These are phyloP conservation scores for Tagetes patula DNA, from an alignment of 129 eudicot species.

Conservation along the genomic window DNA sequence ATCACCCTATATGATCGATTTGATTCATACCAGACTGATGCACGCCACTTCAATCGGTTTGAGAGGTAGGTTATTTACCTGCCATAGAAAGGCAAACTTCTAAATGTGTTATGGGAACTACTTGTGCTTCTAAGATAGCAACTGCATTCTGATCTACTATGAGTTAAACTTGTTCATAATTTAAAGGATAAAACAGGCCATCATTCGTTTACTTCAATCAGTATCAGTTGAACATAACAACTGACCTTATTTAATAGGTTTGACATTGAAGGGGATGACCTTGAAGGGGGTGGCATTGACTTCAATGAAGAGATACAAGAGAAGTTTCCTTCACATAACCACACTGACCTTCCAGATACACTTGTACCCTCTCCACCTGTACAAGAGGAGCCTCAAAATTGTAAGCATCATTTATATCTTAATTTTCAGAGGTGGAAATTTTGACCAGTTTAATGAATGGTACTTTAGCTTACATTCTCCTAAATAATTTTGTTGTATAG, in stretches of 20 bases:
- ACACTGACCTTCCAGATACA: conserved; percentile 46
- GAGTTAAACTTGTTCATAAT: not conserved
- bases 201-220: conserved; percentile 11
- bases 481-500: not conserved
- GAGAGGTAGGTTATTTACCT: conserved; percentile 57
- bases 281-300: conserved; percentile 52
- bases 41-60: conserved; percentile 52
- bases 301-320: conserved; percentile 49
- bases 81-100: conserved; percentile 9
- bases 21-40: conserved; percentile 57
- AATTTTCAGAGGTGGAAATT: conserved; percentile 3
- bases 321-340: conserved; percentile 42
- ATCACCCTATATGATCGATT: conserved; percentile 70
- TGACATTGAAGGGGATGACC: conserved; percentile 63
- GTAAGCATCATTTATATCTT: conserved; percentile 42
- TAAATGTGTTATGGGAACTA: conserved; percentile 5
- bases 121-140: conserved; percentile 8
- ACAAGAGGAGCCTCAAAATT: conserved; percentile 41
- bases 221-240: not conserved
- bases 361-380: conserved; percentile 68
- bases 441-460: not conserved
- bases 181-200: not conserved
- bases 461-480: not conserved
- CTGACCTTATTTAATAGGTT: not conserved
- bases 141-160: not conserved